Percentiles rank a stretch among this genome's conserved stretches.
Evolutionary conservation across 2,329 filamentous ascomycete genomes (phyloP).

Genomic region (Scortechinia acanthostroma): DNA sequence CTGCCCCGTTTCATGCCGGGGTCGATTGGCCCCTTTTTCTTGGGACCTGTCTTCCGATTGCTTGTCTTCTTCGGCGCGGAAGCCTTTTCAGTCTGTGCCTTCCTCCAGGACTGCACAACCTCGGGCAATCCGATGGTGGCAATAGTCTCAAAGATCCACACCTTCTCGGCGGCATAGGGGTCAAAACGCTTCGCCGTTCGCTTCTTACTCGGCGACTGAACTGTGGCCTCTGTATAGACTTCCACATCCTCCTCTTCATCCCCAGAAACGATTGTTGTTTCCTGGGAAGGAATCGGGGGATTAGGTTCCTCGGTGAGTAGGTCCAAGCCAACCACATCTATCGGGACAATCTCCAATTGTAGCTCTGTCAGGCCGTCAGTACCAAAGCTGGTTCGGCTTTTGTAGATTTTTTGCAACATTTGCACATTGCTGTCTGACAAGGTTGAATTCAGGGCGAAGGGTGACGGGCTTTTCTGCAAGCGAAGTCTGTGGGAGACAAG

Average conservation of each 20-base stretch:
- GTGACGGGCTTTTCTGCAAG: neutral
- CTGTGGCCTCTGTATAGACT: neutral
- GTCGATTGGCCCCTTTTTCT: neutral
- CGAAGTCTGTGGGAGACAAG: neutral
- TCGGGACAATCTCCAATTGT: conserved; percentile 34
- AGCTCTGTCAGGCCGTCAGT: conserved; percentile 34
- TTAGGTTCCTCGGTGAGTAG: conserved; percentile 22
- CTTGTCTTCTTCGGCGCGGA: neutral
- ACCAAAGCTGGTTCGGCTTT: conserved; percentile 29
- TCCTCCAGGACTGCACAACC: conserved; percentile 35
- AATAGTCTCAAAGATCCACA: conserved; percentile 34
- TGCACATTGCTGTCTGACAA: conserved; percentile 8
- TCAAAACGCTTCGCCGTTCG: conserved; percentile 29
- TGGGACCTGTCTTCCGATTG: neutral
- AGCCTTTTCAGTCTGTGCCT: conserved; percentile 7
- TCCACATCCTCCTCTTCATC: neutral
- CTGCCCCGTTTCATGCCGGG: neutral
- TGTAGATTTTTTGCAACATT: conserved; percentile 23
- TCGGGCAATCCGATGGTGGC: conserved; percentile 34
- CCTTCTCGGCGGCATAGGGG: conserved; percentile 29
- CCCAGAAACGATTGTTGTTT: conserved; percentile 4
- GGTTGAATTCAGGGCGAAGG: neutral
- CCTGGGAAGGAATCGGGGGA: neutral
- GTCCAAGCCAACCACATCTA: conserved; percentile 36
- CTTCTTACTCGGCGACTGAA: conserved; percentile 10